Conservation (phyloP, 2,329 filamentous ascomycete genomes). For the Colletotrichum sublineola region DNA sequence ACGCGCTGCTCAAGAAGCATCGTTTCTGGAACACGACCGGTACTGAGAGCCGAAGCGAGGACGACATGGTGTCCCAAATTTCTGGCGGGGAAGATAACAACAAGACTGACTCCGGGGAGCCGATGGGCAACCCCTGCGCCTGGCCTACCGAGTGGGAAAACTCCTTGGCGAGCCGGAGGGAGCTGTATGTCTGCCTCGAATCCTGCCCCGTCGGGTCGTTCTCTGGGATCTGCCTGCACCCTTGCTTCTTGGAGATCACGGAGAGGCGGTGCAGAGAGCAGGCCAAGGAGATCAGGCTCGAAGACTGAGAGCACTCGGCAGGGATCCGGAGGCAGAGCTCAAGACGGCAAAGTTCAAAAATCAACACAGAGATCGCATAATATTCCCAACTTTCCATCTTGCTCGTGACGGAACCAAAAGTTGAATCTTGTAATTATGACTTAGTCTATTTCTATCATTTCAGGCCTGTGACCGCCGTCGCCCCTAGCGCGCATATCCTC, state of each 20-base stretch:
- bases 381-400: neutral
- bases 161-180: neutral
- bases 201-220: neutral
- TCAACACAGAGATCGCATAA: neutral
- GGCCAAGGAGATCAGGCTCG: neutral
- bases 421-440: neutral
- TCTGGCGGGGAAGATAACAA: neutral
- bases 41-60: neutral
- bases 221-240: neutral
- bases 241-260: neutral
- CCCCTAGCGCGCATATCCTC: neutral
- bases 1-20: neutral
- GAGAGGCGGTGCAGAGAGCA: neutral
- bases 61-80: neutral
- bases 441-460: neutral
- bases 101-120: neutral
- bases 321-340: neutral
- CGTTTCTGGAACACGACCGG: neutral
- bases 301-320: neutral
- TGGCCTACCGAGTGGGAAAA: neutral
- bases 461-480: constrained; percentile 4
- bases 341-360: neutral
- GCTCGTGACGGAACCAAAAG: neutral
- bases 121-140: neutral
- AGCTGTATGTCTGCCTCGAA: neutral